These are phyloP conservation scores for Asterochloris sp. DNA, from an alignment of 139 green algal species.

Conservation along the genomic window DNA sequence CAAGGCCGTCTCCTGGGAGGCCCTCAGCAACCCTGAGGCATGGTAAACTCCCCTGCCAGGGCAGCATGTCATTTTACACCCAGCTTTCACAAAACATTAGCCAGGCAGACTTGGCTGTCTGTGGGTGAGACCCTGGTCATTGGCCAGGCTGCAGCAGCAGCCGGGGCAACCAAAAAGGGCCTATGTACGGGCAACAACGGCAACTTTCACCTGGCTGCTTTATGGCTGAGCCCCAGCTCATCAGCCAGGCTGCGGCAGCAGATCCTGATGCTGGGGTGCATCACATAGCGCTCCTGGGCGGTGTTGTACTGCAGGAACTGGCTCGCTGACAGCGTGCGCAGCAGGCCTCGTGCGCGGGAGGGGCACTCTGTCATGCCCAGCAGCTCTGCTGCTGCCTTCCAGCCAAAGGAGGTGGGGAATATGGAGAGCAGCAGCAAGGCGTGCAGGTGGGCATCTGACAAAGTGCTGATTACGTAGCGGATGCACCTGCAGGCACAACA, in stretches of 20 bases:
- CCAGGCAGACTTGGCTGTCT: no score
- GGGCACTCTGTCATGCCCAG: conserved; percentile 10
- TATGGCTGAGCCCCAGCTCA: conserved; percentile 19
- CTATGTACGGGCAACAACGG: no score
- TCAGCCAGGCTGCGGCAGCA: conserved; percentile 8
- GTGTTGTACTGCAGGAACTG: conserved; percentile 10
- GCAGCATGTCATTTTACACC: no score
- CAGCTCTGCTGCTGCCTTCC: conserved; percentile 18
- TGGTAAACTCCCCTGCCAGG: no score
- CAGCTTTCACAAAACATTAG: no score
- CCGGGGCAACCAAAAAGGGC: no score
- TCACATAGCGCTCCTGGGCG: conserved; percentile 3
- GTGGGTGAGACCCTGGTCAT: no score
- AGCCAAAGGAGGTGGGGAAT: conserved; percentile 15
- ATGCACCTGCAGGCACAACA: not conserved
- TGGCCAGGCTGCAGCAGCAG: no score
- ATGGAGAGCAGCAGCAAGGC: conserved; percentile 7
- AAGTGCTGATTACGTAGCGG: conserved; percentile 5
- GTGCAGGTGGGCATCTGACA: conserved; percentile 11
- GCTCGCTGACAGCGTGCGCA: not conserved
- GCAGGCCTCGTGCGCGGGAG: conserved; percentile 4
- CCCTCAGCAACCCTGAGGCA: no score
- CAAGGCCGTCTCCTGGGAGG: no score
- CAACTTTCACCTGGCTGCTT: conserved; percentile 4
- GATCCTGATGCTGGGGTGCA: conserved; percentile 11